Base-by-base conservation (phyloP, 2,329 filamentous ascomycete genomes). In the Colletotrichum incanum region DNA sequence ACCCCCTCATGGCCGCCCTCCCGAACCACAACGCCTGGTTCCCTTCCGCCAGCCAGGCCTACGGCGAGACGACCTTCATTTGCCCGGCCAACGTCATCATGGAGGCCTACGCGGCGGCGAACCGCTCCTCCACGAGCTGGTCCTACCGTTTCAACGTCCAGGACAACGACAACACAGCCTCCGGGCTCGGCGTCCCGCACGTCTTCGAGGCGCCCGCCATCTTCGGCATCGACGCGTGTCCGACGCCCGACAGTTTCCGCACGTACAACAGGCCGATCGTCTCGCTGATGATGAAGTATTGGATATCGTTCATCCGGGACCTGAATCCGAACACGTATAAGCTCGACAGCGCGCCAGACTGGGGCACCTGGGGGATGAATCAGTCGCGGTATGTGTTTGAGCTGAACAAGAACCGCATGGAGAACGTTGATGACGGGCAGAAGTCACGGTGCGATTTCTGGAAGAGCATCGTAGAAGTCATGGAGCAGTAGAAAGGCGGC, bases 141-240 rank as follows among this genome's bases (percentile, higher is more conserved):
- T 80, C 82, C 34, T 89, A 89, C 78, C 84, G 83, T 49, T 89
- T 85, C 81, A 84, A 87, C 78, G 85, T 89, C 28, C 76, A 77
- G 47, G 86, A 87, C 77, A 68, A 76, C 1, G 72, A 76, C 20
- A 79, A 82, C 74, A 63, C 75, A 0, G 79, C 79, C 7, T 41
- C 67, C 0, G 87, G 87, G 0, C 70, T 84, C 3, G 87, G 87
- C 26, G 85, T 87, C 4, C 84, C 83, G 37, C 87, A 89, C 76
- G 79, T 86, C 18, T 84, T 84, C 70, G 86, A 88, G 54, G 78
- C 79, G 18, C 81, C 83, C 31, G 87, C 87, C 68, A 79, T 89
- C 45, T 87, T 88, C 74, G 87, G 87, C 3, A 84, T 85, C 5
- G 79, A 81, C 69, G 79, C 82, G 59, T 76, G 75, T 41, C 68